Conservation (phyloP, 2,329 filamentous ascomycete species). For the Hymenotorrendiella dingleyae region DNA sequence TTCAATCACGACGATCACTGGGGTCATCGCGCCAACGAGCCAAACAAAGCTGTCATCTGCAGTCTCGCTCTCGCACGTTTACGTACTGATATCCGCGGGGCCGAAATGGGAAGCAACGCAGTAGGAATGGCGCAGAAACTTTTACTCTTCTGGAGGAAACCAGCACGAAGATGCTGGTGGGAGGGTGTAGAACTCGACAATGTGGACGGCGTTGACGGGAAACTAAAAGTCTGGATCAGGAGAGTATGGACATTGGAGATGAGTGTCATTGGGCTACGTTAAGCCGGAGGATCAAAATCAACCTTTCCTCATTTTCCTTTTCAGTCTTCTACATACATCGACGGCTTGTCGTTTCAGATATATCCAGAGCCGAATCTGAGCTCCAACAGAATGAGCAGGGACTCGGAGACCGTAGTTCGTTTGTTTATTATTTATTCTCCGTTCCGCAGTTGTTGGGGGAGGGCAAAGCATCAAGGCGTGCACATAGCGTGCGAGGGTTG, state of each 20-base stretch:
- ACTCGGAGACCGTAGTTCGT: too few relatives aligned
- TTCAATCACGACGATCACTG: constrained; percentile 94
- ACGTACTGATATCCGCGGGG: constrained; percentile 84
- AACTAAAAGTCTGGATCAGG: constrained; percentile 96
- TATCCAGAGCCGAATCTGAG: too few relatives aligned
- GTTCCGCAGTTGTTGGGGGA: too few relatives aligned
- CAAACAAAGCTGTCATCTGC: constrained; percentile 97
- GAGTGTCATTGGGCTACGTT: constrained; percentile 80
- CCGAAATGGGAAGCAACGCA: constrained; percentile 66
- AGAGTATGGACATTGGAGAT: constrained; percentile 98
- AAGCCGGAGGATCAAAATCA: too few relatives aligned
- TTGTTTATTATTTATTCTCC: too few relatives aligned
- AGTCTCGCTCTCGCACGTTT: constrained; percentile 88
- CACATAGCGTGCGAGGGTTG: too few relatives aligned
- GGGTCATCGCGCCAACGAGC: constrained; percentile 96
- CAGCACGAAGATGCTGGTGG: constrained; percentile 96
- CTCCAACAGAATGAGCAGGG: too few relatives aligned
- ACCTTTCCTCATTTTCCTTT: too few relatives aligned
- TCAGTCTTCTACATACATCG: too few relatives aligned
- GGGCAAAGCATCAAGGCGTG: too few relatives aligned
- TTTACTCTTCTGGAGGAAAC: constrained; percentile 95
- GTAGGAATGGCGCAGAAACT: constrained; percentile 99
- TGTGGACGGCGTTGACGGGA: constrained; percentile 85
- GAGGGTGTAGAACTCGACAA: constrained; percentile 88
- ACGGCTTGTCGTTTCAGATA: too few relatives aligned